Percentiles rank a stretch among this genome's conserved stretches.
Evolutionary conservation across 257 asterid species (phyloP).

Genomic region (Craterostigma plantagineum): DNA sequence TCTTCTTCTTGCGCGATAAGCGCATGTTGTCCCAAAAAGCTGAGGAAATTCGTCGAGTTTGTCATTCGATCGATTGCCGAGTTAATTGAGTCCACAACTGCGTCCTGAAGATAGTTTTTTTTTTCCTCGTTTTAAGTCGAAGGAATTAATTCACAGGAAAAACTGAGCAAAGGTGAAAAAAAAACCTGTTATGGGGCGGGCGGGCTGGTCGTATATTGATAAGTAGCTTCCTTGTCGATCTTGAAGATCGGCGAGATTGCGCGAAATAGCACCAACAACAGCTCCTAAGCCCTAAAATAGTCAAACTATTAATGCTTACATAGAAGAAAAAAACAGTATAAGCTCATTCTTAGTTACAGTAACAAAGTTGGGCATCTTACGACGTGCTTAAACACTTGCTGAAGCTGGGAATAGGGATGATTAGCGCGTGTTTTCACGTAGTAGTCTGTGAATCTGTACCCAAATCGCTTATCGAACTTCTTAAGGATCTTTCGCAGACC

Average conservation of each 20-base stretch:
- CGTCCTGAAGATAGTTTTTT: slow-evolving; percentile 41
- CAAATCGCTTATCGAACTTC: slow-evolving; percentile 87
- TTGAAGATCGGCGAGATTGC: slow-evolving; percentile 91
- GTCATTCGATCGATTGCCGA: slow-evolving; percentile 78
- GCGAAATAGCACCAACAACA: slow-evolving; percentile 96
- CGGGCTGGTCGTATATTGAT: slow-evolving; percentile 85
- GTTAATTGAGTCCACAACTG: slow-evolving; percentile 66
- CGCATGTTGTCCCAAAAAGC: slow-evolving; percentile 91
- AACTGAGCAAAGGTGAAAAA: neutral
- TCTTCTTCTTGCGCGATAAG: slow-evolving; percentile 92
- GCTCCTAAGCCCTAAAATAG: slow-evolving; percentile 84
- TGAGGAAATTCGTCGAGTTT: slow-evolving; percentile 77
- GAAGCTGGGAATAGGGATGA: slow-evolving; percentile 98
- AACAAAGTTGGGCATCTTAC: slow-evolving; percentile 18
- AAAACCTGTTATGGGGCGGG: slow-evolving; percentile 66
- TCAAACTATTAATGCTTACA: slow-evolving; percentile 4
- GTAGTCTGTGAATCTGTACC: slow-evolving; percentile 81
- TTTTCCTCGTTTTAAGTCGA: neutral
- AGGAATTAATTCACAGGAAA: neutral
- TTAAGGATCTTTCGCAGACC: slow-evolving; percentile 90
- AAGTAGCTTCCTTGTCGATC: slow-evolving; percentile 94
- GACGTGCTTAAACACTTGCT: slow-evolving; percentile 97
- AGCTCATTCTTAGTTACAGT: slow-evolving; percentile 22
- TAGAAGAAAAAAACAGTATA: slow-evolving; percentile 17
- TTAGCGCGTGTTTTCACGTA: slow-evolving; percentile 93